Base-by-base conservation (phyloP, 75 land plant species). In the Pinus tabuliformis region DNA sequence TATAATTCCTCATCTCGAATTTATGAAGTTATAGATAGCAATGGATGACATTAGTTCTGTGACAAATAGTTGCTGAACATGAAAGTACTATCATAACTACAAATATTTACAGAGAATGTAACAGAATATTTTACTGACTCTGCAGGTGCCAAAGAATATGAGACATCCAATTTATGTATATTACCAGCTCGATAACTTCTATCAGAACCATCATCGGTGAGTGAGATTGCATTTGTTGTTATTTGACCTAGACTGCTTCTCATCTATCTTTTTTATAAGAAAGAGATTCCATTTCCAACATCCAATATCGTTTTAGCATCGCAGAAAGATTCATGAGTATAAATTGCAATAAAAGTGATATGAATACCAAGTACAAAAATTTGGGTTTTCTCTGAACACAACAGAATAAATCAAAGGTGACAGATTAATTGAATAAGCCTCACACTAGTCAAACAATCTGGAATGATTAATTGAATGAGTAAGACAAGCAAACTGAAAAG, bases 161-260 rank as follows among this genome's bases (percentile, higher is more conserved):
- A 81, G 83, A 56, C 70, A 78, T 15, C 99, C 99, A 56, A 75
- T 97, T 11, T 97, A 86, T 78, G 86, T 97, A 22, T 97, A 97
- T 73, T 97, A 97, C 75, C 85, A 97, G 79, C 88, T 97, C n/a
- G 95, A 92, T 75, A 90, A 95, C 74, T 97, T 87, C 79, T 97
- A 94, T 70, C 99, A 97, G 76, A 97, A 97, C 52, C 98, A 97
- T 70, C 93, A 93, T 1, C 83, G 99, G 87, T 97, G n/a, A 39
- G 71, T 42, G 22, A 36, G 49, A 45, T 6, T 5, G 49, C 49
- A 45, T 1, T 45, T 42, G 45, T 20, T 68, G 9, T 36, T 68
- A 37, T 66, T 68, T 68, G 68, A 13, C 0, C 37, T 39, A 0
- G 39, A 66, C 20, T 18, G 16, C 49, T 17, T 39, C 45, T 39